phyloP scores from a whole-genome alignment of 2,329 filamentous ascomycete species.

The Raffaelea arxii region DNA sequence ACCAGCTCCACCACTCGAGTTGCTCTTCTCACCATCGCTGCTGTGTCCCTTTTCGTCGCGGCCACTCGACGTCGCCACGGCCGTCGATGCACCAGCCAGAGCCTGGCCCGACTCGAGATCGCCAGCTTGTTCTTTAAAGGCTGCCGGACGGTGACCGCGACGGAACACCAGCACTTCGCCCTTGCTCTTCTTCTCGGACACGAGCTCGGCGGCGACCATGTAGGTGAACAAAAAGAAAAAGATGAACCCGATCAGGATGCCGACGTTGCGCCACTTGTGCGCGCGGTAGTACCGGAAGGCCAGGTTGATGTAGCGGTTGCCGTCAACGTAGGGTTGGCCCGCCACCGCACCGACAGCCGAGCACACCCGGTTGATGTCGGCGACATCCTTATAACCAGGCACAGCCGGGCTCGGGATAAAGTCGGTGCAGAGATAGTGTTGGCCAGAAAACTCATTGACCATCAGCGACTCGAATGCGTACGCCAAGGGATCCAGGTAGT shows the following conservation, averaged over 20 bases:
- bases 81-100: not conserved
- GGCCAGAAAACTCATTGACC: constrained; percentile 68
- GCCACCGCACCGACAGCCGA: constrained; percentile 44
- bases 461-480: constrained; percentile 74
- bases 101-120: no score
- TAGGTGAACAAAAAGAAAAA: constrained; percentile 50
- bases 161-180: constrained; percentile 69
- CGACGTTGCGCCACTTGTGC: constrained; percentile 61
- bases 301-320: constrained; percentile 45
- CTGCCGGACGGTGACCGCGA: constrained; percentile 50
- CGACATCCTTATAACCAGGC: constrained; percentile 25
- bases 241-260: constrained; percentile 56
- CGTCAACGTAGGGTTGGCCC: constrained; percentile 41
- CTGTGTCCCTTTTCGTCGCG: constrained; percentile 2
- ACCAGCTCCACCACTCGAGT: no score
- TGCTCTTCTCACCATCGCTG: no score
- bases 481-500: constrained; percentile 66
- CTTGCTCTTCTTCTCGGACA: constrained; percentile 59
- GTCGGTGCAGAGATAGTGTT: constrained; percentile 42
- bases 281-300: constrained; percentile 45
- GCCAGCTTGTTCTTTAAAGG: constrained; percentile 33
- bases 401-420: constrained; percentile 30
- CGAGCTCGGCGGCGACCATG: constrained; percentile 52
- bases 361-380: constrained; percentile 38
- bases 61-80: not conserved